Evolutionary conservation across 768 basidiomycete species (phyloP).

Genomic region (Myochromella boudieri): DNA sequence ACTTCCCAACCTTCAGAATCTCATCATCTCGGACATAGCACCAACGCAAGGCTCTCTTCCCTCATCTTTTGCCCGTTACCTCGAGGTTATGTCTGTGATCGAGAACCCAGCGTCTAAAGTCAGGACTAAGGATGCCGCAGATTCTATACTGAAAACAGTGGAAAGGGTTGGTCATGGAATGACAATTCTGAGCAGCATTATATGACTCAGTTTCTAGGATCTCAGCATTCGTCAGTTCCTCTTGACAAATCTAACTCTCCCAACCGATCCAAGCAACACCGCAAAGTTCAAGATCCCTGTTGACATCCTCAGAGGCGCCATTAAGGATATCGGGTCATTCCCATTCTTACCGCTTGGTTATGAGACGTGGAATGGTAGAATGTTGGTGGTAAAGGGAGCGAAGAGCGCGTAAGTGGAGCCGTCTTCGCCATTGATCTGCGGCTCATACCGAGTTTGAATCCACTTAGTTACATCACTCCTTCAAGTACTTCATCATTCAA

Average conservation of each 20-base stretch:
- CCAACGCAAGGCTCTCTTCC: slow-evolving; percentile 57
- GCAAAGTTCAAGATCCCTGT: slow-evolving; percentile 75
- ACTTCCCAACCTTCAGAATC: slow-evolving; percentile 26
- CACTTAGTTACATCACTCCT: slow-evolving; percentile 63
- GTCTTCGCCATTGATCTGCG: too few relatives aligned
- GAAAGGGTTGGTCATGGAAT: slow-evolving; percentile 62
- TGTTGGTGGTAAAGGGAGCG: slow-evolving; percentile 73
- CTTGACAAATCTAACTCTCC: slow-evolving; percentile 62
- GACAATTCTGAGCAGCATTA: too few relatives aligned
- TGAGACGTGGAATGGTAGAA: slow-evolving; percentile 47
- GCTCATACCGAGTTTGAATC: background rate
- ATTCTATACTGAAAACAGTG: slow-evolving; percentile 53
- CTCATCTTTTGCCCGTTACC: slow-evolving; percentile 60
- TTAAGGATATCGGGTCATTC: slow-evolving; percentile 69
- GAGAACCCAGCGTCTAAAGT: slow-evolving; percentile 44
- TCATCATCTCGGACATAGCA: slow-evolving; percentile 81
- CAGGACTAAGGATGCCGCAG: slow-evolving; percentile 61
- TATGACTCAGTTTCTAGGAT: slow-evolving; percentile 58
- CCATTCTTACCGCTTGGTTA: slow-evolving; percentile 58
- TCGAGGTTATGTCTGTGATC: slow-evolving; percentile 68
- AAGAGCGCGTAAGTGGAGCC: slow-evolving; percentile 54
- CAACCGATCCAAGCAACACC: slow-evolving; percentile 6
- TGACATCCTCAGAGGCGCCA: slow-evolving; percentile 52
- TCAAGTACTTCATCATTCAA: slow-evolving; percentile 57
- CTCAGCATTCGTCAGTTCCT: slow-evolving; percentile 70